Evolutionary conservation across 2,329 filamentous ascomycete genomes (phyloP), one percentile per base, ranked within the genome.

Genomic region (Penicillium janthinellum): DNA sequence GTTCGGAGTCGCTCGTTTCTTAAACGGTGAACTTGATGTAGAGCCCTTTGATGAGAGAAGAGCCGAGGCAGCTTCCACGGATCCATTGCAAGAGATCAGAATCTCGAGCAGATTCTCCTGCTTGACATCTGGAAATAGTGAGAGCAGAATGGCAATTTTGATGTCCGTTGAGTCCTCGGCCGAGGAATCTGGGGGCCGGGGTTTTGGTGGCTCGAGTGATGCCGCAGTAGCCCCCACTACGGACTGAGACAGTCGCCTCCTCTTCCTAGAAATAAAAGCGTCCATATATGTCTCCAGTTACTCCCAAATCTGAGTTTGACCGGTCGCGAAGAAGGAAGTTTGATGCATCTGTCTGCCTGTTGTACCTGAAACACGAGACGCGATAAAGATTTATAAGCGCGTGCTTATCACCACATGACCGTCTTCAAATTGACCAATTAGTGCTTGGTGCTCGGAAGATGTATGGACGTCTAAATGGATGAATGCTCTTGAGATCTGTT

Each of bases 81-180:
- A 91, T 0, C 95, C 95, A 31, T 94, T 85, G 60, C 90, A 87
- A 0, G 87, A 87, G 0, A 96, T 80, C 0, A 98, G 81, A 5
- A 92, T 79, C 64, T 98, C 94, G 0, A 99, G 83, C 0, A 97
- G 80, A 0, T 83, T 80, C 38, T 88, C 85, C 49, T 90, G 87
- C 7, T 86, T 82, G 4, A 88, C 65, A 0, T 80, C 72, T 0
- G 90, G 86, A 65, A 92, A 84, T 0, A 97, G 78, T 0, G 95
- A 98, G 2, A 89, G 85, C 3, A 99, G 79, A 1, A 96, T 80
- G 1, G 92, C 92, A 14, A 99, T 79, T 71, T 97, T 98, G 68
- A 96, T 82, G 63, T 98, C 95, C 0, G 95, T 99, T 1, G 90
- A 88, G 49, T 96, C 90, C 15, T 92, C 86, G 15, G 87, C 84